Evolutionary conservation across 108 stramenopile species (phyloP).

Genomic region (Discostella pseudostelligera): DNA sequence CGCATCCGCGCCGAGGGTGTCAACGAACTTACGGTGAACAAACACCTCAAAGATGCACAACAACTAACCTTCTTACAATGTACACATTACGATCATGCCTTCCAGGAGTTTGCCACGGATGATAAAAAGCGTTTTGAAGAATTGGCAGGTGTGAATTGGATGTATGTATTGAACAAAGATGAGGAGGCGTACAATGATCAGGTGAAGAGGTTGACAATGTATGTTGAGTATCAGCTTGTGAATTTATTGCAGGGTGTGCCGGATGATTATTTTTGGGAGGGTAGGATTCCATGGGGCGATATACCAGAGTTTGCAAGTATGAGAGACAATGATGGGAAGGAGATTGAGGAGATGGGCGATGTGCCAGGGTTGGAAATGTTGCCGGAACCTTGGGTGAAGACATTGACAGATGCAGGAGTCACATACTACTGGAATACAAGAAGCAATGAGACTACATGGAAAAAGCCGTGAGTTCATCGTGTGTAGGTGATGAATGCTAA

Average conservation of each 20-base stretch:
- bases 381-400: constrained; percentile 61
- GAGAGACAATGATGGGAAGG: constrained; percentile 57
- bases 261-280: constrained; percentile 68
- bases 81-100: constrained; percentile 85
- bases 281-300: constrained; percentile 78
- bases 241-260: constrained; percentile 75
- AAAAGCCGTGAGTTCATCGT: constrained; percentile 52
- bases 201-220: constrained; percentile 69
- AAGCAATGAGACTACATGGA: constrained; percentile 65
- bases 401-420: constrained; percentile 72
- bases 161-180: constrained; percentile 50
- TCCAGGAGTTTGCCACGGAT: constrained; percentile 66
- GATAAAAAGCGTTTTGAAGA: constrained; percentile 62
- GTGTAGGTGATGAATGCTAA: no score
- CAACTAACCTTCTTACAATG: constrained; percentile 80
- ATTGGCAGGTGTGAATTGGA: constrained; percentile 54
- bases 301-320: constrained; percentile 70
- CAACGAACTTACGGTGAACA: constrained; percentile 78
- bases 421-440: constrained; percentile 79
- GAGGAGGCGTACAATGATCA: constrained; percentile 60
- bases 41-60: constrained; percentile 85
- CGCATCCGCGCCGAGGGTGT: constrained; percentile 82
- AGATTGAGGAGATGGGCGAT: constrained; percentile 35
- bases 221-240: constrained; percentile 75
- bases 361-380: constrained; percentile 39